Percentiles rank a stretch among this genome's conserved stretches.
Evolutionary conservation across 371 early-diverging fungal genomes (phyloP).

Genomic region (Rhizopus arrhizus): DNA sequence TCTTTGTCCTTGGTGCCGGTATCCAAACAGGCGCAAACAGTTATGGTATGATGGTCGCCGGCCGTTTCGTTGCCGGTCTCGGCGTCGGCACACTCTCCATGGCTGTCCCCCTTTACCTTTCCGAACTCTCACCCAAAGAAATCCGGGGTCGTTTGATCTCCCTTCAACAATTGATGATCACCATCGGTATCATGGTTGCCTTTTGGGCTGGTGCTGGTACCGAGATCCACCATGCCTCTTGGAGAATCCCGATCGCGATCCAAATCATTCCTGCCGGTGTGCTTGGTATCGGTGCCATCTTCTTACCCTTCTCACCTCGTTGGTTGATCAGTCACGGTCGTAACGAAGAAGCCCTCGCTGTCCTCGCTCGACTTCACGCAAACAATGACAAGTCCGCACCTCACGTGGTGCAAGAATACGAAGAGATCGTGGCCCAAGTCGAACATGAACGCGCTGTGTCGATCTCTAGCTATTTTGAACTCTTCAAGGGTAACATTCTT

Average conservation of each 20-base stretch:
- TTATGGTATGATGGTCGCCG: slow-evolving; percentile 61
- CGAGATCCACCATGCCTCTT: slow-evolving; percentile 33
- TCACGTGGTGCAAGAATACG: slow-evolving; percentile 73
- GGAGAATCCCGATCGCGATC: slow-evolving; percentile 55
- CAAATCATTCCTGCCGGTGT: slow-evolving; percentile 54
- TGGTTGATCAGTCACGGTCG: slow-evolving; percentile 57
- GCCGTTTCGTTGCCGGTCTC: slow-evolving; percentile 77
- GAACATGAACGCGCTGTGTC: slow-evolving; percentile 70
- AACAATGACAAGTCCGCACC: slow-evolving; percentile 56
- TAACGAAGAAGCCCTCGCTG: slow-evolving; percentile 77
- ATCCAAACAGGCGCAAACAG: slow-evolving; percentile 58
- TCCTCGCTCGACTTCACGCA: slow-evolving; percentile 76
- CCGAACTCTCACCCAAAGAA: slow-evolving; percentile 62
- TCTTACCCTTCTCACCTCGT: slow-evolving; percentile 66
- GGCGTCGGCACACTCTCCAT: slow-evolving; percentile 80
- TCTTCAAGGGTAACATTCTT: slow-evolving; percentile 64
- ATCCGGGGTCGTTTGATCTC: slow-evolving; percentile 57
- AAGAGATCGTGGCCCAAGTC: slow-evolving; percentile 72
- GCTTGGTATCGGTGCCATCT: slow-evolving; percentile 48
- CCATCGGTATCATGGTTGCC: slow-evolving; percentile 54
- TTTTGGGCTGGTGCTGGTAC: slow-evolving; percentile 52
- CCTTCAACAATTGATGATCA: slow-evolving; percentile 51
- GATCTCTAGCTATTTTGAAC: slow-evolving; percentile 69
- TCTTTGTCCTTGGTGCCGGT: slow-evolving; percentile 47
- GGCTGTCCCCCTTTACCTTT: slow-evolving; percentile 57